These are phyloP conservation scores for Solanum habrochaites DNA, from an alignment of 257 asterid species.

Conservation along the genomic window DNA sequence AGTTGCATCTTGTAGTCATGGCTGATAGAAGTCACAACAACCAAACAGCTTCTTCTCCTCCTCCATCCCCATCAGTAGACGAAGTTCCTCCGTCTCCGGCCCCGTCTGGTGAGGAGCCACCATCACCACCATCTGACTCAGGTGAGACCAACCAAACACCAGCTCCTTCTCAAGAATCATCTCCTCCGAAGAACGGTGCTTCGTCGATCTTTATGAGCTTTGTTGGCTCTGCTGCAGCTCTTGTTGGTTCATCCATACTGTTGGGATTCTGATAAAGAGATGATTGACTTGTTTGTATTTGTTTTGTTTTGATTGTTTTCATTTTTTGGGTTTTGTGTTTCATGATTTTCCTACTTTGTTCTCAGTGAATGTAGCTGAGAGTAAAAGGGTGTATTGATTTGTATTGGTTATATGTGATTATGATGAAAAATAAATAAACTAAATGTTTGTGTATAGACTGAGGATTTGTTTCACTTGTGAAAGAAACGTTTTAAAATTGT, in stretches of 20 bases:
- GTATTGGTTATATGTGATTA: conserved; percentile 7
- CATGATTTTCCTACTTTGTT: conserved; percentile 6
- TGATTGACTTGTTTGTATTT: conserved; percentile 1
- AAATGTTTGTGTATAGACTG: neutral
- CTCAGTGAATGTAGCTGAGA: neutral
- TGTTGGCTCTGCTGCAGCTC: conserved; percentile 28
- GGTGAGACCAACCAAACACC: conserved; percentile 24
- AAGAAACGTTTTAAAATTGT: too few relatives aligned
- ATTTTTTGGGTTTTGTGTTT: neutral
- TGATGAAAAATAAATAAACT: conserved; percentile 22
- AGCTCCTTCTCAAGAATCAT: conserved; percentile 44
- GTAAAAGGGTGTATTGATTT: conserved; percentile 4
- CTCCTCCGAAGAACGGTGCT: conserved; percentile 31
- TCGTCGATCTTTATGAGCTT: conserved; percentile 10
- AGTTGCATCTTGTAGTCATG: conserved; percentile 50
- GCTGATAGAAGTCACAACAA: conserved; percentile 40
- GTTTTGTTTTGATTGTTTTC: neutral
- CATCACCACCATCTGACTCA: conserved; percentile 25
- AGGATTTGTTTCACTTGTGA: too few relatives aligned
- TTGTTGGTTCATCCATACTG: conserved; percentile 28
- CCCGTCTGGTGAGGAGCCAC: conserved; percentile 21
- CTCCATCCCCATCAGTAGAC: conserved; percentile 18
- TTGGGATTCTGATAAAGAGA: conserved; percentile 20
- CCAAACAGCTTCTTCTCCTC: conserved; percentile 10
- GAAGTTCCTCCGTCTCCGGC: conserved; percentile 31